phyloP scores from a whole-genome alignment of 2,329 filamentous ascomycete genomes.

The Raffaelea arxii region DNA sequence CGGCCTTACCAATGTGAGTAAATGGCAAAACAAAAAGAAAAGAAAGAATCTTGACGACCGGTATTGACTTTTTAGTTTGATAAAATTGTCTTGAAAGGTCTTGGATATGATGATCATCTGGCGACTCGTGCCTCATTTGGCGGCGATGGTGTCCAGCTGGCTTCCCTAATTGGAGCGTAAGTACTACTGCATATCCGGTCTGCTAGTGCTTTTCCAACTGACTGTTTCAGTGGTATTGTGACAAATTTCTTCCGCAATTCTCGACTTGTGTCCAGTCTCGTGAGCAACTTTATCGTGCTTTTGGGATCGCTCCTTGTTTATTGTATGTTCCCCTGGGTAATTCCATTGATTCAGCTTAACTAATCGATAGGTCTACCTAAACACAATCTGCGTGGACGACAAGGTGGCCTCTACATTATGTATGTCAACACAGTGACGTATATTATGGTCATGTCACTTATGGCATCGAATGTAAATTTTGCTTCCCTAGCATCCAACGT shows the following conservation, averaged over 20 bases:
- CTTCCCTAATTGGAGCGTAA: slow-evolving; percentile 6
- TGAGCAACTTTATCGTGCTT: slow-evolving; percentile 24
- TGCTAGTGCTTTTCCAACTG: neutral
- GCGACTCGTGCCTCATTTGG: slow-evolving; percentile 6
- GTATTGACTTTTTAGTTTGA: slow-evolving; percentile 26
- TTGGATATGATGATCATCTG: slow-evolving; percentile 47
- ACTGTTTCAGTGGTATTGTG: slow-evolving; percentile 27
- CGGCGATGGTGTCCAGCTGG: slow-evolving; percentile 12
- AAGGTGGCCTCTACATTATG: slow-evolving; percentile 42
- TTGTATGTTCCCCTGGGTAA: slow-evolving; percentile 14
- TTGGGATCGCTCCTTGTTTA: slow-evolving; percentile 37
- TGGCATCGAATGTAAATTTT: slow-evolving; percentile 36
- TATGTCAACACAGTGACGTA: slow-evolving; percentile 42
- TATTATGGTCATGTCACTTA: slow-evolving; percentile 51
- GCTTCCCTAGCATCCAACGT: neutral
- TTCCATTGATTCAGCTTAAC: neutral
- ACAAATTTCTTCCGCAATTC: slow-evolving; percentile 31
- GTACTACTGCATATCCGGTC: slow-evolving; percentile 32
- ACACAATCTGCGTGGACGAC: slow-evolving; percentile 34
- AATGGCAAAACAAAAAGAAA: neutral
- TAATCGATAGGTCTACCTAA: slow-evolving; percentile 23
- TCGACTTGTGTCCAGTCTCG: slow-evolving; percentile 29
- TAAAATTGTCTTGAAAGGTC: slow-evolving; percentile 39
- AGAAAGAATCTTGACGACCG: neutral
- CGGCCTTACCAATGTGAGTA: slow-evolving; percentile 15